These are phyloP conservation scores for Conoideocrella luteorostrata DNA, from an alignment of 2,329 filamentous ascomycete genomes.

Conservation along the genomic window DNA sequence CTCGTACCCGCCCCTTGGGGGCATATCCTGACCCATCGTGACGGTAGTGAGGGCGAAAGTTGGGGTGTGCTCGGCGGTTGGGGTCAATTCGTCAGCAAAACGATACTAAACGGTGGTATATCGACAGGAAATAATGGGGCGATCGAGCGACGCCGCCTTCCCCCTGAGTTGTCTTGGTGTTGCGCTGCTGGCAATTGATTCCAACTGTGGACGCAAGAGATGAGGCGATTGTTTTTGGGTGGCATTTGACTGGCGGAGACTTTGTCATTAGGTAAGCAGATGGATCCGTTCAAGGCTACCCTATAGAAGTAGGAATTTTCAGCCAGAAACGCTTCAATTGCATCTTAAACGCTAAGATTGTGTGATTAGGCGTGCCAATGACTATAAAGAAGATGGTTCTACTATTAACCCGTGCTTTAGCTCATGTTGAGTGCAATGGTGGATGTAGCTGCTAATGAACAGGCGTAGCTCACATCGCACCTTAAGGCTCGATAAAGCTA, in stretches of 20 bases:
- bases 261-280: constrained; percentile 1
- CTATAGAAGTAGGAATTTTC: neutral
- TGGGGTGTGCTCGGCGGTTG: neutral
- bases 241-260: neutral
- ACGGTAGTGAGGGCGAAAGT: constrained; percentile 15
- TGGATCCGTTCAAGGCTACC: neutral
- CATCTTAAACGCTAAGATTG: too few relatives aligned
- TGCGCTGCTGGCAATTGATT: neutral
- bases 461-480: too few relatives aligned
- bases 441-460: too few relatives aligned
- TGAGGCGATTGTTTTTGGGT: constrained; percentile 5
- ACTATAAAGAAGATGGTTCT: too few relatives aligned
- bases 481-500: too few relatives aligned
- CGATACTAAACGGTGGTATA: neutral
- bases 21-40: constrained; percentile 96
- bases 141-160: neutral
- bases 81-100: neutral
- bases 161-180: neutral
- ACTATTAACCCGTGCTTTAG: too few relatives aligned
- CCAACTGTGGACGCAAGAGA: neutral
- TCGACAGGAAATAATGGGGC: neutral
- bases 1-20: constrained; percentile 88
- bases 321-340: too few relatives aligned
- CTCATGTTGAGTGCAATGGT: too few relatives aligned
- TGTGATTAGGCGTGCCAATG: too few relatives aligned